Evolutionary conservation across 2,329 filamentous ascomycete species (phyloP).

Genomic region (Cytospora paraplurivora): DNA sequence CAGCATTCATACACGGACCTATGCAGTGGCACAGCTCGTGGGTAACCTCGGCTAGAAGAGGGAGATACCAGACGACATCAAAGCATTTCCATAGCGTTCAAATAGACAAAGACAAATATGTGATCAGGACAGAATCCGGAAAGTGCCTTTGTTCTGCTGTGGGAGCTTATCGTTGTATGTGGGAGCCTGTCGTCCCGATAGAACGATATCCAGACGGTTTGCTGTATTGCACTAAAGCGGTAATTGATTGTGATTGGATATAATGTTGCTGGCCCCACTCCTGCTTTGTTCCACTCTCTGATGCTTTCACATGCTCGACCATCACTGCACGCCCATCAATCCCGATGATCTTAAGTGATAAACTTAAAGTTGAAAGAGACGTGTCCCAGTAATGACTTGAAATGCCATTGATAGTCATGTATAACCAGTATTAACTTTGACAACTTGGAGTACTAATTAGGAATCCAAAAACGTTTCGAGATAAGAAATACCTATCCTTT

Average conservation of each 20-base stretch:
- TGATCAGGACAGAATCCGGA: background rate
- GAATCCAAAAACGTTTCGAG: too few species aligned
- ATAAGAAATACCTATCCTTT: too few species aligned
- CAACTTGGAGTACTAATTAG: too few species aligned
- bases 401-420: background rate
- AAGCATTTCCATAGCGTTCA: background rate
- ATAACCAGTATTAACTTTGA: too few species aligned
- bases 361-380: background rate
- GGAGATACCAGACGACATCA: background rate
- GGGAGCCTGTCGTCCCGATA: conserved; percentile 9
- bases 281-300: background rate
- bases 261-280: background rate
- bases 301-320: conserved; percentile 3
- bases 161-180: conserved; percentile 1
- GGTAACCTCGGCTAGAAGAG: background rate
- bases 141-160: background rate
- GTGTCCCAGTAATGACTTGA: background rate
- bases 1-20: background rate
- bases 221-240: conserved; percentile 24
- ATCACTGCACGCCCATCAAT: background rate
- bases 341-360: background rate
- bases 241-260: conserved; percentile 7
- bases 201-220: background rate
- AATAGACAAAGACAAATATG: background rate
- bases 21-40: background rate